These are phyloP conservation scores for Thalassiosira hispida DNA, from an alignment of 352 stramenopile genomes.

Conservation along the genomic window DNA sequence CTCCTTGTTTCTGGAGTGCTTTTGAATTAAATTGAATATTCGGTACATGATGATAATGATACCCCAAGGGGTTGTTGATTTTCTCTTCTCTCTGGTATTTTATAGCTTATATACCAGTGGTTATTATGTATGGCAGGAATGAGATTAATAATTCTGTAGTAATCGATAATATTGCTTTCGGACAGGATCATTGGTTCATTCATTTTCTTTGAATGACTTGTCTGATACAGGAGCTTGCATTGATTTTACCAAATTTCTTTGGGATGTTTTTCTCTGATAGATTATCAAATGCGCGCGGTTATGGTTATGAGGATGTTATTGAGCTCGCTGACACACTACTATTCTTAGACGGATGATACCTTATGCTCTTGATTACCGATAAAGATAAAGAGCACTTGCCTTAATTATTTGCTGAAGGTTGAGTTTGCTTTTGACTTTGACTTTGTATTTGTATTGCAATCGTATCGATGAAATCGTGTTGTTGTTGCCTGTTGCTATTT, in stretches of 20 bases:
- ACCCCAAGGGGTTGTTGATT: conserved; percentile 18
- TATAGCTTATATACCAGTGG: background rate
- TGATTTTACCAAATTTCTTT: background rate
- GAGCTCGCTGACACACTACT: too few species aligned
- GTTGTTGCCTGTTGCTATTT: too few species aligned
- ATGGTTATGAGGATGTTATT: too few species aligned
- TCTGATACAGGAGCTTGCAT: background rate
- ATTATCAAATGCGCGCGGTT: background rate
- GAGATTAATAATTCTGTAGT: background rate
- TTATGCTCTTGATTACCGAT: too few species aligned
- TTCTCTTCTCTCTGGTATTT: background rate
- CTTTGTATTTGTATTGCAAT: background rate
- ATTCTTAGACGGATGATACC: too few species aligned
- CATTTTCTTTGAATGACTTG: conserved; percentile 25
- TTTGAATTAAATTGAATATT: conserved; percentile 20
- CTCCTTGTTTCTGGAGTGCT: conserved; percentile 1
- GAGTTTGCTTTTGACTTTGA: too few species aligned
- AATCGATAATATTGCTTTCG: background rate
- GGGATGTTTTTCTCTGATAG: background rate
- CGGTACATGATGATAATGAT: conserved; percentile 12
- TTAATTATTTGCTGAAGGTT: too few species aligned
- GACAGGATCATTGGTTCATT: conserved; percentile 9
- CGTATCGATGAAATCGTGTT: background rate
- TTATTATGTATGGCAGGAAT: background rate
- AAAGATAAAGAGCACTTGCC: too few species aligned